Evolutionary conservation across 345 rosid species (phyloP), one percentile per base, ranked within the genome.

Genomic region (Odontarrhena argentea): DNA sequence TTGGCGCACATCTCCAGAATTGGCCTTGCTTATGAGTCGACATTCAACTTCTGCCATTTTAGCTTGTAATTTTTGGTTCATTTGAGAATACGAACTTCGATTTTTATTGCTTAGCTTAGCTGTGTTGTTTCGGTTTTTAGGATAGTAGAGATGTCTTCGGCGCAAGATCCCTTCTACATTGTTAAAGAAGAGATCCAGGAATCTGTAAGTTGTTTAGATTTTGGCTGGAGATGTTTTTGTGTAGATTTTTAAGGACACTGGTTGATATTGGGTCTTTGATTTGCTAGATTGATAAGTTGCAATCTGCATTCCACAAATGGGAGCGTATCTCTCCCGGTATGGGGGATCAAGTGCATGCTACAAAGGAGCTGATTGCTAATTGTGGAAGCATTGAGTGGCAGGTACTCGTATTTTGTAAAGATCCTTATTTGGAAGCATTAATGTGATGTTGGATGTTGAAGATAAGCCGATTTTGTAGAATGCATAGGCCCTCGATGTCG

Each of bases 101-200:
- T 45, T 71, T 12, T 58, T 18, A 9, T 59, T 2, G 51, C 10
- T 22, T 5, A 57, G 22, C 36, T 35, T 9, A 47, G 44, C 26
- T 57, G 5, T 43, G 14, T 24, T 15, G 8, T 38, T 6, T 47
- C 44, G 43, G 37, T 61, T 30, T 68, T 26, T 28, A 67, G 59
- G 56, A 49, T 26, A 54, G 30, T n/a, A 38, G 55, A 24, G 69
- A 95, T 95, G 99, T 87, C 97, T 73, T 89, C 96, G 4, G 96
- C 97, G 10, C 97, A 91, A 78, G 99, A 95, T 84, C 99, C 99
- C 0, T 95, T 91, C 67, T 87, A 95, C 67, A 91, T 91, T 50
- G 99, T 91, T 62, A 91, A 89, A 80, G 99, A 95, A 84, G 97
- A 95, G 84, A 90, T 89, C 71, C 98, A 95, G 74, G 94, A 86